Base-by-base conservation (phyloP, 2,329 filamentous ascomycete species). In the Neofusicoccum ribis region DNA sequence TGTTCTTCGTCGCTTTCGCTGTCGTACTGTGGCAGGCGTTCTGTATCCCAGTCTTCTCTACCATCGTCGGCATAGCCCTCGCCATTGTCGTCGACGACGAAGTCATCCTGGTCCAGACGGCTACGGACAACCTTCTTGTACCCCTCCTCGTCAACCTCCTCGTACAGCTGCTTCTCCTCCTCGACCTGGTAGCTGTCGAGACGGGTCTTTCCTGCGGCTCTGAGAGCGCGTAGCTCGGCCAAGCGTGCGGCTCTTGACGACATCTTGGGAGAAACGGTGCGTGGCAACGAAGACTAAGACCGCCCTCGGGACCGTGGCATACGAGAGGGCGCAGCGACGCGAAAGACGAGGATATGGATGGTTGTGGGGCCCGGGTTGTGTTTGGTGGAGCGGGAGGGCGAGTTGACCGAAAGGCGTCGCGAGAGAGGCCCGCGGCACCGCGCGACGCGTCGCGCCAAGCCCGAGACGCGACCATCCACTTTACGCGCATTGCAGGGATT, bases 31-130 rank as follows among this genome's bases (percentile, higher is more conserved):
- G 69, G 84, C 82, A 69, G 89, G 85, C 71, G 90, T 87, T 78
- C 94, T 94, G 72, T 73, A 52, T 78, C 76, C 77, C 77, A 79
- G 52, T 79, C 77, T 67, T 98, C 95, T 79, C 95, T 89, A 67
- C 95, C 95, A 74, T 98, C 95, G 76, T 98, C 94, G 69, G 92
- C 94, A 74, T 99, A 99, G 43, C 95, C 94, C 76, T 94, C 92
- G 73, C 94, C 94, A 81, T 97, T 96, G 81, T 99, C 95, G 81
- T 98, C 95, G 67, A 99, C 93, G 61, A 99, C 94, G 73, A 99
- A 99, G 80, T 99, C 95, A 72, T 99, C 95, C 73, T 96, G 85
- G 74, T 98, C 91, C 60, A 99, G 84, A 52, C 95, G 89, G 64
- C 90, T 88, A 47, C 95, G 88, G 14, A 99, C 93, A 70, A 98